Conservation (phyloP, 2,329 filamentous ascomycete species). For the Plenodomus biglobosus region DNA sequence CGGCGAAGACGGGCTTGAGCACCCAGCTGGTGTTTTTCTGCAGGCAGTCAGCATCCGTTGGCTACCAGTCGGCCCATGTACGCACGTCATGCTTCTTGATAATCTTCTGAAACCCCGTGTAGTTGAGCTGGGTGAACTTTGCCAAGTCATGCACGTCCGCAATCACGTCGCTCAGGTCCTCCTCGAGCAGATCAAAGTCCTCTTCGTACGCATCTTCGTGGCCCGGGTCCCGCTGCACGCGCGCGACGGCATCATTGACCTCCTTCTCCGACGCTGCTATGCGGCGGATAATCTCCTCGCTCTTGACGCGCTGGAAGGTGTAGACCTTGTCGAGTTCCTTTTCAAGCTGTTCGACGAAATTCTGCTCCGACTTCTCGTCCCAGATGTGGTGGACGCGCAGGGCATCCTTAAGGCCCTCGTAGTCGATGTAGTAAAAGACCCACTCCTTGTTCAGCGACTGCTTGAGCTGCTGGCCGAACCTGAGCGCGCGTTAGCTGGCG, state of each 20-base stretch:
- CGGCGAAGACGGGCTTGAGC: slow-evolving; percentile 92
- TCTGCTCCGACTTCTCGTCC: slow-evolving; percentile 88
- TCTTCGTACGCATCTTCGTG: slow-evolving; percentile 69
- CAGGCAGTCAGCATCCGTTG: slow-evolving; percentile 17
- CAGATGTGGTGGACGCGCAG: slow-evolving; percentile 78
- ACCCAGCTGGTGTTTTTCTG: slow-evolving; percentile 95
- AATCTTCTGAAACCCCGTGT: slow-evolving; percentile 99
- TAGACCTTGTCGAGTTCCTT: slow-evolving; percentile 95
- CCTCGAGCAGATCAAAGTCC: slow-evolving; percentile 90
- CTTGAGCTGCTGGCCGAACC: slow-evolving; percentile 94
- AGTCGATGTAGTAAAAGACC: slow-evolving; percentile 97
- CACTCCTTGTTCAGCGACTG: slow-evolving; percentile 96
- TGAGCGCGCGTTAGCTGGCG: slow-evolving; percentile 41
- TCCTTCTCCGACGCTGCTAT: slow-evolving; percentile 88
- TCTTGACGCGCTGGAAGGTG: slow-evolving; percentile 95
- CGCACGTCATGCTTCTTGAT: slow-evolving; percentile 98
- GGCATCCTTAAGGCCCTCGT: slow-evolving; percentile 86
- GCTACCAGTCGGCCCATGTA: neutral
- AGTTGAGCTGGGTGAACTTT: slow-evolving; percentile 98
- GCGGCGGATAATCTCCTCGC: slow-evolving; percentile 88
- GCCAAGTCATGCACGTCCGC: slow-evolving; percentile 97
- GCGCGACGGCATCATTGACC: slow-evolving; percentile 81
- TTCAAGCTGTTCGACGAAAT: slow-evolving; percentile 85
- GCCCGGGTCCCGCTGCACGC: slow-evolving; percentile 41
- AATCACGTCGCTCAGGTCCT: slow-evolving; percentile 95